Evolutionary conservation across 106 monocot species (phyloP).

Genomic region (Dactylorhiza incarnata): DNA sequence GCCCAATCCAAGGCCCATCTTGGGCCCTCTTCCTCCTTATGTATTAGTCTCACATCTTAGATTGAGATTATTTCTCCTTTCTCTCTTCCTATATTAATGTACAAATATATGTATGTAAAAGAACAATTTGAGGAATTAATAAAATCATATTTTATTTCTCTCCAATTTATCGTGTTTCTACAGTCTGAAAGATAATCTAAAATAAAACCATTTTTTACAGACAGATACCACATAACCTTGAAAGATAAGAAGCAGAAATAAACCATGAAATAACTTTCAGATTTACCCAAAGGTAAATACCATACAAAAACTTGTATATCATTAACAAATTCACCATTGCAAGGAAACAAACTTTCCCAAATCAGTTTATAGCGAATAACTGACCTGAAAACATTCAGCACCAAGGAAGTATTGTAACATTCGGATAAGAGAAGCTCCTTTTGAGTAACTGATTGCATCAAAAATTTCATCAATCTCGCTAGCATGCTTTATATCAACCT

Average conservation of each 20-base stretch:
- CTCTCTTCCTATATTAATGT: too few species aligned
- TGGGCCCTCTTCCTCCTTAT: too few species aligned
- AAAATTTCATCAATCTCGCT: constrained; percentile 91
- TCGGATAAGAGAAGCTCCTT: constrained; percentile 81
- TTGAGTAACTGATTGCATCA: constrained; percentile 89
- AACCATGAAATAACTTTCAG: not conserved
- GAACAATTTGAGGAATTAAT: too few species aligned
- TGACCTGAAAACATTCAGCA: constrained; percentile 79
- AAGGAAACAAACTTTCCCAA: not conserved
- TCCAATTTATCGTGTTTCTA: too few species aligned
- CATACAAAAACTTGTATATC: not conserved
- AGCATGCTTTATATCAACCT: constrained; percentile 97
- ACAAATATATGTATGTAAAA: too few species aligned
- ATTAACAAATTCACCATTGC: not conserved
- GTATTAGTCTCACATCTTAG: too few species aligned
- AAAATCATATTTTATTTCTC: too few species aligned
- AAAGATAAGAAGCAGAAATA: not conserved
- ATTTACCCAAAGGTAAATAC: not conserved
- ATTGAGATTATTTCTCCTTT: too few species aligned
- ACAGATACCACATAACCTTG: not conserved
- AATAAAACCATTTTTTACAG: too few species aligned
- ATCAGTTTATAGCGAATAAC: not conserved
- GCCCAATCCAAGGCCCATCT: too few species aligned
- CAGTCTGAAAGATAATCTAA: too few species aligned
- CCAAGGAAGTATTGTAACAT: constrained; percentile 95